phyloP scores from a whole-genome alignment of 2,329 filamentous ascomycete genomes.

The Alternaria longipes region DNA sequence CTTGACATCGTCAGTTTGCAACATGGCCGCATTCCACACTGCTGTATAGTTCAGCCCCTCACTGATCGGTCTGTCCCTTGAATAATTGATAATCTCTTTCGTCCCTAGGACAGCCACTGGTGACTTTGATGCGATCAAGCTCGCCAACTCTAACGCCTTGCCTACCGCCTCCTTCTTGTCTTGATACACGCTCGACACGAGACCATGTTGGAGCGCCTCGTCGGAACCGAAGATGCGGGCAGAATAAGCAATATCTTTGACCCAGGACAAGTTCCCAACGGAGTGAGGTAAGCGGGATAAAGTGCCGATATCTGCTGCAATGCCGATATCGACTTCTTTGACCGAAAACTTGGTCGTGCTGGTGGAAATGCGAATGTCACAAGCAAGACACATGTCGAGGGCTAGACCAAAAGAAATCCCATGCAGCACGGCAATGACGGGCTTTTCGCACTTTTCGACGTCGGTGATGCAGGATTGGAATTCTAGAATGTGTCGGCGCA shows the following conservation, averaged over 20 bases:
- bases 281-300: slow-evolving; percentile 76
- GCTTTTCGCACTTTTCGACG: slow-evolving; percentile 88
- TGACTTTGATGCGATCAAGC: slow-evolving; percentile 77
- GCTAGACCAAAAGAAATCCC: slow-evolving; percentile 50
- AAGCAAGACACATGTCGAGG: slow-evolving; percentile 67
- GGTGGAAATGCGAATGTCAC: slow-evolving; percentile 74
- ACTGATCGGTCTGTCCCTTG: slow-evolving; percentile 77
- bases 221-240: slow-evolving; percentile 74
- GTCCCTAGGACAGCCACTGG: slow-evolving; percentile 88
- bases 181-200: slow-evolving; percentile 72
- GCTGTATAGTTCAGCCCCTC: slow-evolving; percentile 85
- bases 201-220: slow-evolving; percentile 75
- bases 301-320: slow-evolving; percentile 82
- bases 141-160: slow-evolving; percentile 70
- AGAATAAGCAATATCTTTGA: slow-evolving; percentile 79
- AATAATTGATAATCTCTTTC: slow-evolving; percentile 86
- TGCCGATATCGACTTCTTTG: slow-evolving; percentile 83
- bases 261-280: slow-evolving; percentile 76
- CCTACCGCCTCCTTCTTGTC: slow-evolving; percentile 69
- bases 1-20: slow-evolving; percentile 82
- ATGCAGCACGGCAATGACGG: slow-evolving; percentile 50
- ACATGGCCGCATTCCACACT: slow-evolving; percentile 84
- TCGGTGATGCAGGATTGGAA: slow-evolving; percentile 82
- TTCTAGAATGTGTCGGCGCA: slow-evolving; percentile 73
- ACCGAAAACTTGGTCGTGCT: slow-evolving; percentile 71